Conservation (phyloP, 441 rosid species). For the Euphorbia schlechtendalii region DNA sequence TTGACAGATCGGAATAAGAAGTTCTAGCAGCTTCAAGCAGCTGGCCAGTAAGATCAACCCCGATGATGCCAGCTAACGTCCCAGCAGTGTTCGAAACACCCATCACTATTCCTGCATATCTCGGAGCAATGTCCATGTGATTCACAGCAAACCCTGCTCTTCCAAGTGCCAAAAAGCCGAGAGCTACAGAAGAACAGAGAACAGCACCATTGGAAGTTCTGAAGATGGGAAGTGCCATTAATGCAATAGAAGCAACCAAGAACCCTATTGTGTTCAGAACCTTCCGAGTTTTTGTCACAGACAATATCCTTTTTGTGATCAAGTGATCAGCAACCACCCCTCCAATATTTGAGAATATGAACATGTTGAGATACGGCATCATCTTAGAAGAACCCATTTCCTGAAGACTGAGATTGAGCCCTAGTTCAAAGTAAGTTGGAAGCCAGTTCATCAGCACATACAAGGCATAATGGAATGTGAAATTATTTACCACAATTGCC, state of each 20-base stretch:
- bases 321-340: slow-evolving; percentile 83
- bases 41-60: slow-evolving; percentile 77
- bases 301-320: slow-evolving; percentile 64
- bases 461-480: slow-evolving; percentile 88
- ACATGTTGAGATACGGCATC: slow-evolving; percentile 96
- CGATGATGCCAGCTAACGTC: slow-evolving; percentile 84
- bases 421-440: slow-evolving; percentile 81
- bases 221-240: slow-evolving; percentile 71
- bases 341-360: slow-evolving; percentile 84
- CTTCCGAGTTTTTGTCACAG: slow-evolving; percentile 73
- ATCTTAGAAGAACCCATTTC: slow-evolving; percentile 95
- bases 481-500: slow-evolving; percentile 89
- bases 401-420: slow-evolving; percentile 84
- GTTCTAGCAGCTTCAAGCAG: slow-evolving; percentile 80
- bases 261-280: slow-evolving; percentile 76
- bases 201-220: slow-evolving; percentile 69
- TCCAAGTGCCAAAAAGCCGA: slow-evolving; percentile 82
- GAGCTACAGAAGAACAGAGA: slow-evolving; percentile 76
- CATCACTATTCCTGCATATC: slow-evolving; percentile 92
- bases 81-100: slow-evolving; percentile 97
- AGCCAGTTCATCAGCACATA: slow-evolving; percentile 95
- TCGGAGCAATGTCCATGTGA: slow-evolving; percentile 93
- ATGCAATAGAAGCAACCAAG: slow-evolving; percentile 66
- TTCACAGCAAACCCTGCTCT: slow-evolving; percentile 94
- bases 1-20: slow-evolving; percentile 63